phyloP scores from a whole-genome alignment of 345 rosid species.

The Aethionema arabicum region DNA sequence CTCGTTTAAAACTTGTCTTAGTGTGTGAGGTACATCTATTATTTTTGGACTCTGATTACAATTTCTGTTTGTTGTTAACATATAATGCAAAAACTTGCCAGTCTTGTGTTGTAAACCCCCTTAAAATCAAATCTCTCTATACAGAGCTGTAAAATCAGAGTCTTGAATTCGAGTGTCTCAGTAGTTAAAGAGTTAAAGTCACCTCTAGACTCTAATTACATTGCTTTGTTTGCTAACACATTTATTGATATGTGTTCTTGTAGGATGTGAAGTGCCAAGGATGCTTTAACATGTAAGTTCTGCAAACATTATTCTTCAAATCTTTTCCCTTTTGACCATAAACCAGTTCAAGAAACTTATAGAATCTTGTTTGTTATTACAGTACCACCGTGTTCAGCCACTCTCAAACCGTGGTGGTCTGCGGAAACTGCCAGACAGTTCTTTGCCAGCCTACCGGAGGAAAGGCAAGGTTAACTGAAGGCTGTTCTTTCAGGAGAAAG shows the following conservation, averaged over 20 bases:
- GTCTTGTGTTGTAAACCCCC: no score
- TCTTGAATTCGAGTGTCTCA: no score
- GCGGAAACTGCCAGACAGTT: slow-evolving; percentile 74
- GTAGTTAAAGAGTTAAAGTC: no score
- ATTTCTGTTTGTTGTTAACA: no score
- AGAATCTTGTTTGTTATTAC: slow-evolving; percentile 15
- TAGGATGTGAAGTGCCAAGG: slow-evolving; percentile 84
- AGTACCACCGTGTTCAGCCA: slow-evolving; percentile 78
- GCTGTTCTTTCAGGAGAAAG: slow-evolving; percentile 73
- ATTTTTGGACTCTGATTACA: no score
- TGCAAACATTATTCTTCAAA: background rate
- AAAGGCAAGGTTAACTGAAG: slow-evolving; percentile 63
- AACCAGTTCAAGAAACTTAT: background rate
- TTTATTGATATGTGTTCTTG: slow-evolving; percentile 6
- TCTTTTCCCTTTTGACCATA: background rate
- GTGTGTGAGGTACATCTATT: no score
- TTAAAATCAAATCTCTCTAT: no score
- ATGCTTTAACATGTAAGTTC: slow-evolving; percentile 67
- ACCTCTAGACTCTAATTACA: background rate
- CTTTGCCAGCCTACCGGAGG: slow-evolving; percentile 81
- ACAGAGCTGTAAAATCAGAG: no score
- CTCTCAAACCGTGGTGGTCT: slow-evolving; percentile 73
- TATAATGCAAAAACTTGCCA: no score
- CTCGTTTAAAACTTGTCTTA: no score
- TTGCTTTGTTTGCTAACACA: background rate